Conservation (phyloP, 495 filamentous ascomycete species). For the Talaromyces wortmannii region DNA sequence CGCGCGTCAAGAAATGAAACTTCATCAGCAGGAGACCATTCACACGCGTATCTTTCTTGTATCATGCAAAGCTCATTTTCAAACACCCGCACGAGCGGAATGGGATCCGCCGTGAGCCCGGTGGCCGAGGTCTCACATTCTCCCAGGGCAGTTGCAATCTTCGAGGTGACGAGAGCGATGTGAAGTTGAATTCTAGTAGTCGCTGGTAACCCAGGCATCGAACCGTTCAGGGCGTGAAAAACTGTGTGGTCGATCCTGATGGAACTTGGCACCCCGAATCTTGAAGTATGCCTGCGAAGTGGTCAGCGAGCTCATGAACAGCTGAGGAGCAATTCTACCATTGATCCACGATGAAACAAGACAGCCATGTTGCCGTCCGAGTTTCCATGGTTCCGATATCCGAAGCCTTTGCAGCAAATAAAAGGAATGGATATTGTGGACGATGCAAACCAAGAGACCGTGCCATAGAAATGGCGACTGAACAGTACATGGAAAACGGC, state of each 20-base stretch:
- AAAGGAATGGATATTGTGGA: not conserved
- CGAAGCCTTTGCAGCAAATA: not conserved
- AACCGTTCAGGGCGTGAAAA: not conserved
- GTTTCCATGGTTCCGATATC: not conserved
- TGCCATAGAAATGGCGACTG: not conserved
- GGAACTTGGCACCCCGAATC: not conserved
- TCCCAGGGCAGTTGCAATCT: not conserved
- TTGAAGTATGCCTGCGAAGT: not conserved
- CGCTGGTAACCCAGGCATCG: not conserved
- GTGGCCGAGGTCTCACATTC: not conserved
- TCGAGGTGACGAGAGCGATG: not conserved
- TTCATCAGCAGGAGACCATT: not conserved
- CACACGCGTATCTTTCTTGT: not conserved
- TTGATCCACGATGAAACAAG: not conserved
- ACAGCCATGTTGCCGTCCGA: not conserved
- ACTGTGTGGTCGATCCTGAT: not conserved
- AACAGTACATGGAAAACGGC: not conserved
- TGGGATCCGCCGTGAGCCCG: not conserved
- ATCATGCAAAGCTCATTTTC: not conserved
- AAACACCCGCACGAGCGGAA: not conserved
- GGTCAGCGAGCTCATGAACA: not conserved
- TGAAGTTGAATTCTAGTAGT: not conserved
- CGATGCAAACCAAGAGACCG: not conserved
- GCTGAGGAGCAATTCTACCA: not conserved
- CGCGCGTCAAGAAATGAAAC: not conserved